phyloP scores from a whole-genome alignment of 495 filamentous ascomycete species.

The Neurospora intermedia region DNA sequence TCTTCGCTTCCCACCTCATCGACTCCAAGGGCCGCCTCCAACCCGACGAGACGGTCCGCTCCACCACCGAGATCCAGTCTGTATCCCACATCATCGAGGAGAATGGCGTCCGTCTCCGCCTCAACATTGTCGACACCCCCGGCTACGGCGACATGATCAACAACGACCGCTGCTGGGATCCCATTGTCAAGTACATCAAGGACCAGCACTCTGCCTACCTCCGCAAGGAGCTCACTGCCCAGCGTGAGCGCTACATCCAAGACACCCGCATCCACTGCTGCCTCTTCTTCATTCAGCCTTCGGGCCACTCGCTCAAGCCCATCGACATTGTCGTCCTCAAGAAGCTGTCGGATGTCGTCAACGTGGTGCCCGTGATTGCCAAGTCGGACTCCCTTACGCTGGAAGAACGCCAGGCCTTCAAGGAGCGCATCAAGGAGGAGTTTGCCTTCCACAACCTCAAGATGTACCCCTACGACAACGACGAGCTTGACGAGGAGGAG shows the following conservation, averaged over 20 bases:
- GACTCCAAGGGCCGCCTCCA: slow-evolving; percentile 92
- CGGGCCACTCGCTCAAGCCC: slow-evolving; percentile 92
- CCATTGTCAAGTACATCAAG: slow-evolving; percentile 99
- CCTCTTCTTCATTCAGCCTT: slow-evolving; percentile 99
- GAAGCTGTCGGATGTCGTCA: slow-evolving; percentile 98
- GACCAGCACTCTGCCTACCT: slow-evolving; percentile 99
- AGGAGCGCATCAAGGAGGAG: slow-evolving; percentile 98
- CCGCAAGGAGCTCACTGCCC: slow-evolving; percentile 98
- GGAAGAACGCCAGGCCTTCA: slow-evolving; percentile 92
- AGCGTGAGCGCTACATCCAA: slow-evolving; percentile 97
- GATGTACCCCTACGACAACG: slow-evolving; percentile 99
- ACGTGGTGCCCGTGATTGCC: slow-evolving; percentile 97
- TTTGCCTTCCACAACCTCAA: slow-evolving; percentile 99
- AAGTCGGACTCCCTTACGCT: slow-evolving; percentile 95
- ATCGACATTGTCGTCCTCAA: slow-evolving; percentile 99
- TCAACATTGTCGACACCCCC: slow-evolving; percentile 96
- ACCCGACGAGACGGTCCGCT: slow-evolving; percentile 84
- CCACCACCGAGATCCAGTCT: slow-evolving; percentile 94
- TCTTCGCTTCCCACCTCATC: slow-evolving; percentile 99
- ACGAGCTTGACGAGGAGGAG: slow-evolving; percentile 96
- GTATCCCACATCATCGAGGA: slow-evolving; percentile 99
- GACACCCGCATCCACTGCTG: slow-evolving; percentile 99
- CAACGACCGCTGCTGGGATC: slow-evolving; percentile 98
- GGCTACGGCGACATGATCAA: slow-evolving; percentile 98
- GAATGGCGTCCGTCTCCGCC: slow-evolving; percentile 91